A percentile compares a stretch with the other conserved stretches of the same genome.
Evolutionary conservation across 176 grass and related monocot genomes (phyloP).

Genomic region (Phoenix roebelenii): DNA sequence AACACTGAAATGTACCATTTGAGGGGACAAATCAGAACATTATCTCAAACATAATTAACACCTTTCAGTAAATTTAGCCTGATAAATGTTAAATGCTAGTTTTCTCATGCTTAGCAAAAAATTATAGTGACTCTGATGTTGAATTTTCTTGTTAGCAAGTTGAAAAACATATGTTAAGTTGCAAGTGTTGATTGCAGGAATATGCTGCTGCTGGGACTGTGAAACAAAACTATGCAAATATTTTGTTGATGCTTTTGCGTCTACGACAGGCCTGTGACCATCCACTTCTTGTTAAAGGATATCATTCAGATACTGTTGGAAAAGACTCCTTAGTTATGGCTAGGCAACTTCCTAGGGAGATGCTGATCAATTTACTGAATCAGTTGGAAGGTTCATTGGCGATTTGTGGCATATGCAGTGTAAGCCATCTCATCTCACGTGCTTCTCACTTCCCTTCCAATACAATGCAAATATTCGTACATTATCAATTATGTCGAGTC

Average conservation of each 20-base stretch:
- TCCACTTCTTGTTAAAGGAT: slow-evolving; percentile 80
- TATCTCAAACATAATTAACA: too few relatives aligned
- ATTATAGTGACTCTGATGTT: too few relatives aligned
- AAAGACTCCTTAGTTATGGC: slow-evolving; percentile 83
- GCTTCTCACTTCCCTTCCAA: neutral
- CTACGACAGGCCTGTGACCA: slow-evolving; percentile 97
- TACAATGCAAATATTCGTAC: neutral
- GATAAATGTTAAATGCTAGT: too few relatives aligned
- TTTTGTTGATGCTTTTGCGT: slow-evolving; percentile 80
- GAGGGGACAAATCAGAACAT: too few relatives aligned
- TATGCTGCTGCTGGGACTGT: slow-evolving; percentile 91
- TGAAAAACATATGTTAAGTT: slow-evolving; percentile 5
- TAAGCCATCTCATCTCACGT: slow-evolving; percentile 32
- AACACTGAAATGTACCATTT: too few relatives aligned
- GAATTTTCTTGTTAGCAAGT: too few relatives aligned
- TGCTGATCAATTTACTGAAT: slow-evolving; percentile 61
- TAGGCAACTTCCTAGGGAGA: slow-evolving; percentile 66
- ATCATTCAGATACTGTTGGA: slow-evolving; percentile 54
- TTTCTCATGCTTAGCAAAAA: too few relatives aligned
- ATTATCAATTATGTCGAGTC: neutral
- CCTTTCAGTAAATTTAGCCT: too few relatives aligned
- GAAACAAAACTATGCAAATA: slow-evolving; percentile 96
- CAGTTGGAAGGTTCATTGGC: slow-evolving; percentile 56
- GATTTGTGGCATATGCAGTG: slow-evolving; percentile 68
- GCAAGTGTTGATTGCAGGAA: slow-evolving; percentile 40